Base-by-base conservation (phyloP, 2,329 filamentous ascomycete species). In the Sphaerostilbella broomeana region DNA sequence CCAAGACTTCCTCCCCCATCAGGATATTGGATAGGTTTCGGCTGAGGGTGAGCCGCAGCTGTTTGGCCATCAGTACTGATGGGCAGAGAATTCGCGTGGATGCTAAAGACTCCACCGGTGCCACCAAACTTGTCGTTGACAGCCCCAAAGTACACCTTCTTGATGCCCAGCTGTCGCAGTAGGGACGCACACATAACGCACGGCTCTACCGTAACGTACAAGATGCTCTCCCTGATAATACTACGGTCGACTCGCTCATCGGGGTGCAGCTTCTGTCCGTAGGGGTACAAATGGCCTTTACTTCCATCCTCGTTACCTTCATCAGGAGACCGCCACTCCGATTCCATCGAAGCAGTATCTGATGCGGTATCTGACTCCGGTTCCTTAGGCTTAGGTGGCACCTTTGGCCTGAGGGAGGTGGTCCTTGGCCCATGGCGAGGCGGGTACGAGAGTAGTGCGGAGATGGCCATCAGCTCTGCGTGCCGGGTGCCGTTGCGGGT, bases 111-210 rank as follows among this genome's bases (percentile, higher is more conserved):
- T 38, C 94, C 90, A 2, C 92, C 92, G 12, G 88, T 95, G 21
- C 94, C 92, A 6, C 92, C 92, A 65, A 98, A 98, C 42, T 94
- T 86, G 66, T 98, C 92, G 60, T 98, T 98, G 52, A 85, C 79
- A 44, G 89, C 94, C 4, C 92, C 94, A 61, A 92, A 98, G 62
- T 90, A 97, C 21, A 98, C 92, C 50, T 83, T 84, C 46, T 84
- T 78, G 61, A 98, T 88, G 11, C 80, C 77, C 48, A 94, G 82
- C 62, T 98, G 94, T 36, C 88, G 79, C 35, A 98, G 73, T 38
- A 94, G 79, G 6, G 88, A 94, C 10, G 92, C 92, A 59, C 92
- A 98, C 92, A 98, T 98, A 66, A 98, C 87, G 61, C 92, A 98
- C 4, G 92, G 92, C 64, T 98, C 94, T 38, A 98, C 90, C 0